Conservation (phyloP, 345 rosid species). For the Cardiospermum halicacabum region DNA sequence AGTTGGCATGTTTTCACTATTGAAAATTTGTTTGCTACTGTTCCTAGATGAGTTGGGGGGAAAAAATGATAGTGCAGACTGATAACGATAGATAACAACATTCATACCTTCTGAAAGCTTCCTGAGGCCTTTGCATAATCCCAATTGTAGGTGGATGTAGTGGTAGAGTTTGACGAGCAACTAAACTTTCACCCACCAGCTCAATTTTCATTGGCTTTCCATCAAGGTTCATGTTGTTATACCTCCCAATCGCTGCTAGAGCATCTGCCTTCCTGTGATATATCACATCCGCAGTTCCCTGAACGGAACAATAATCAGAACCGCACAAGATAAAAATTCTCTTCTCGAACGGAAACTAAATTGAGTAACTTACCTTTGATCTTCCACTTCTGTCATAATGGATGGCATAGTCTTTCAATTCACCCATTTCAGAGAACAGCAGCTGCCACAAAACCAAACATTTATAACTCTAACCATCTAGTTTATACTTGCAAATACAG, state of each 20-base stretch:
- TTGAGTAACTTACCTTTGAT: conserved; percentile 43
- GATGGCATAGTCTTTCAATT: conserved; percentile 39
- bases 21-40: not conserved
- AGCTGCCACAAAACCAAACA: conserved; percentile 29
- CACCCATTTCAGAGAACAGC: conserved; percentile 53
- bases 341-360: conserved; percentile 5
- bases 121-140: conserved; percentile 14
- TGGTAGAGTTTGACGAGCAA: conserved; percentile 26
- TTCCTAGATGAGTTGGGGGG: not conserved
- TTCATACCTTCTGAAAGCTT: conserved; percentile 25
- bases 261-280: conserved; percentile 39
- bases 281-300: conserved; percentile 69
- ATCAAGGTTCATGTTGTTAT: conserved; percentile 55
- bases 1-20: no score
- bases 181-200: conserved; percentile 42
- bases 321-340: conserved; percentile 11
- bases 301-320: conserved; percentile 22
- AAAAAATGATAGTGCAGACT: not conserved
- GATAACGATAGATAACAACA: not conserved
- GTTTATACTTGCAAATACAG: no score
- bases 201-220: conserved; percentile 62
- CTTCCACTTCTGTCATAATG: conserved; percentile 58
- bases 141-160: conserved; percentile 8
- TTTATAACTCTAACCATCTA: not conserved
- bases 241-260: conserved; percentile 51